Evolutionary conservation across 2,329 filamentous ascomycete species (phyloP).

Genomic region (Colletotrichum spaethianum): DNA sequence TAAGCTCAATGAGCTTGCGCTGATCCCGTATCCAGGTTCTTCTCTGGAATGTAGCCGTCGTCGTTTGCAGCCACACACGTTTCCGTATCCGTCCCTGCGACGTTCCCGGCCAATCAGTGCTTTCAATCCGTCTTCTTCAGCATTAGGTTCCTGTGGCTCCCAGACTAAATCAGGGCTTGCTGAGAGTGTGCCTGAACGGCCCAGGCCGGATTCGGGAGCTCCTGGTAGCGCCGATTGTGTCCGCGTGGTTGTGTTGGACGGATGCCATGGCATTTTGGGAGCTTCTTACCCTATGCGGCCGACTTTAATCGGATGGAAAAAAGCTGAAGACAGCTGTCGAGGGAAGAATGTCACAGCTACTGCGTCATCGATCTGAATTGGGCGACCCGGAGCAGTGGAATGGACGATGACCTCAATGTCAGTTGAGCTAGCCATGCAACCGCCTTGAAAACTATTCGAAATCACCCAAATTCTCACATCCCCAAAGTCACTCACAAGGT

Average conservation of each 20-base stretch:
- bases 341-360: background rate
- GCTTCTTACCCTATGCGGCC: background rate
- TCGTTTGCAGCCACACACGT: conserved; percentile 30
- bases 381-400: background rate
- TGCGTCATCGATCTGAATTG: conserved; percentile 3
- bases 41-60: conserved; percentile 25
- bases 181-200: conserved; percentile 14
- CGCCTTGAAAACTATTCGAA: background rate
- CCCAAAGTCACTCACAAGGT: background rate
- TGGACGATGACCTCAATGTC: background rate
- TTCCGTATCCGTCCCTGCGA: conserved; percentile 29
- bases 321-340: background rate
- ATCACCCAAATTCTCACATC: background rate
- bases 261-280: background rate
- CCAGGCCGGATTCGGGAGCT: conserved; percentile 27
- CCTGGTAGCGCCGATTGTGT: conserved; percentile 13
- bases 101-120: conserved; percentile 2
- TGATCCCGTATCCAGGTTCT: conserved; percentile 20
- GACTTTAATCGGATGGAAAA: background rate
- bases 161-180: conserved; percentile 15
- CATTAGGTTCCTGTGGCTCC: conserved; percentile 2
- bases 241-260: background rate
- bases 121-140: background rate
- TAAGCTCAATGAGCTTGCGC: background rate
- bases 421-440: background rate